Base-by-base conservation (phyloP, 768 basidiomycete species). In the Pulveroboletus sp. region DNA sequence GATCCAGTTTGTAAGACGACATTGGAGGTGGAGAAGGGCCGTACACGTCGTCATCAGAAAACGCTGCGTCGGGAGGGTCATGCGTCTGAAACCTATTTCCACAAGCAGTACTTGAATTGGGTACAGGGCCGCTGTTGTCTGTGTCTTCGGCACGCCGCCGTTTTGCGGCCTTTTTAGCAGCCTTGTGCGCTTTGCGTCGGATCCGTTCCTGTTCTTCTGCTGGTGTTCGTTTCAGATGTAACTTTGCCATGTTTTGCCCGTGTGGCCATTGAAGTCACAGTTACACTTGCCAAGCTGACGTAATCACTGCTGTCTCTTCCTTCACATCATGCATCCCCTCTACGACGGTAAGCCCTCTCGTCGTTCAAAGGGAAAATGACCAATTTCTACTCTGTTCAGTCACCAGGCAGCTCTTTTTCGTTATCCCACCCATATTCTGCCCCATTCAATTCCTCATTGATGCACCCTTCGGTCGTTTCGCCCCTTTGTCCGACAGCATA, bases 391-490 rank as follows among this genome's bases (percentile, higher is more conserved):
- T 27, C 26, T 7, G 3, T 5, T 6, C 3, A 46, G 77, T 42
- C 9, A 51, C 52, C 5, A 59, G 77, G 43, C 78, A 77, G 62
- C 74, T 74, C 62, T 76, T 79, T 39, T 69, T 76, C 9, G 47
- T 83, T 2, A 30, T 66, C 1, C 75, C 76, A 3, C 39, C 71
- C 2, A 10, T 73, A 9, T 26, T 65, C 1, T 59, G 59, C 28
- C 79, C 78, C 0, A 21, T 72, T 0, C 56, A 66, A 9, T 74
- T 86, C 54, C 33, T 81, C 44, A 61, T 89, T 44, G 73, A 92
- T 62, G 91, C 89, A 0, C 88, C 88, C 0, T 91, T 91, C 64
- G 92, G 92, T 9, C 78, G 87, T 0, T 93, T 93, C 62, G 66
- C 82, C 0, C 79, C 77, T 0, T 65, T 54, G 37, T 56, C 50